Evolutionary conservation across 2,329 filamentous ascomycete genomes (phyloP), one percentile per base, ranked within the genome.

Genomic region (Stachybotrys echinatus): DNA sequence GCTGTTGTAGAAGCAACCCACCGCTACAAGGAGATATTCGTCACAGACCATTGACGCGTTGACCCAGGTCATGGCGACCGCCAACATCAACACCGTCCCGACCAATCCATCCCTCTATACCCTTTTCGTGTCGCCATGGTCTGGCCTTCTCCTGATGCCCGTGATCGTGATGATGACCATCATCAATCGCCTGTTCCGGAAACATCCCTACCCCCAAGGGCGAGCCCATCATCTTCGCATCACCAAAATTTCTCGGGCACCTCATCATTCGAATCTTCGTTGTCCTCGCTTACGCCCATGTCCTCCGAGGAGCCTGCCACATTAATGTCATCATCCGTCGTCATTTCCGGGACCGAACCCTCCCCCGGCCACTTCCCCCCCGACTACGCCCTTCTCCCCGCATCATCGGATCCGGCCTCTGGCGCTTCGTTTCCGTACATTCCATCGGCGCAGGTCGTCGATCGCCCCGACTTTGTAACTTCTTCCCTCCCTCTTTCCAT

Each of bases 1-100:
- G 82, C 86, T 0, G 87, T 96, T 3, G 92, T 96, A 17, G 88
- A 96, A 51, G 85, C 84, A 34, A 94, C 90, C 31, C 92, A 96
- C 70, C 80, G 84, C 46, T 83, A 90, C 65, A 88, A 87, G 62
- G 75, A 83, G 53, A 86, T 97, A 47, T 96, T 96, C 65, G 60
- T 72, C 34, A 91, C 88, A 62, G 79, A 81, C 49, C 64, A 69
- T 57, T 70, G 65, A 70, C 55, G 62, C 55, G 53, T 54, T 54
- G 49, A 56, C 58, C 59, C 61, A 58, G 60, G 58, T 53, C 59
- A 59, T 55, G 59, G 59, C 57, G 27, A 5, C 27, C 27, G 27
- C 27, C 10, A 34, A 34, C 5, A 8, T 34, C 27, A 34, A 34
- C 2, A 34, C 27, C 23, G 5, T 12, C 21, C 20, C 22, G 43